Conservation (phyloP, 495 filamentous ascomycete genomes). For the Parathielavia appendiculata region DNA sequence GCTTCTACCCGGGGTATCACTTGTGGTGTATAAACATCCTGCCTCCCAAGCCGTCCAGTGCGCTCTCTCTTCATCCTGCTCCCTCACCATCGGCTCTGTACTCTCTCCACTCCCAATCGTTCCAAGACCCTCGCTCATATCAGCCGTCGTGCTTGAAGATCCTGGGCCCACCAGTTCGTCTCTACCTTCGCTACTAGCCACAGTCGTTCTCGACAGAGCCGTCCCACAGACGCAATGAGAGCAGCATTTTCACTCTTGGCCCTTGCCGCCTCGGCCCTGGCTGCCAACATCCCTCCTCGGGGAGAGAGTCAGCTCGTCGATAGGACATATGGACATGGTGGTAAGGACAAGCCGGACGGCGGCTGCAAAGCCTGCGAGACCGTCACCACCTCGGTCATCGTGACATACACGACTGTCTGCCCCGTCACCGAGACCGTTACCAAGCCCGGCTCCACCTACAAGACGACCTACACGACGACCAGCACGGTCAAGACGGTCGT, state of each 20-base stretch:
- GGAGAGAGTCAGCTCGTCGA: not conserved
- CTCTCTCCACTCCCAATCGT: slow-evolving; percentile 35
- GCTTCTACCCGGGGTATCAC: not conserved
- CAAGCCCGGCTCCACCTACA: slow-evolving; percentile 34
- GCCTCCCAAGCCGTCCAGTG: slow-evolving; percentile 23
- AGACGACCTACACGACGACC: slow-evolving; percentile 46
- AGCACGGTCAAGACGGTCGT: slow-evolving; percentile 31
- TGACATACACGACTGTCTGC: slow-evolving; percentile 42
- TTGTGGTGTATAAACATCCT: slow-evolving; percentile 33
- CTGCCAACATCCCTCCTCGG: slow-evolving; percentile 23
- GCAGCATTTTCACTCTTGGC: slow-evolving; percentile 36
- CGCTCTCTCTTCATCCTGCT: slow-evolving; percentile 21
- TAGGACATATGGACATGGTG: slow-evolving; percentile 10
- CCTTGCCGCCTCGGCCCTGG: slow-evolving; percentile 39
- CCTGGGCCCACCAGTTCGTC: slow-evolving; percentile 10
- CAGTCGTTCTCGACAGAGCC: slow-evolving; percentile 18
- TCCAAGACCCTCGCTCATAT: slow-evolving; percentile 34
- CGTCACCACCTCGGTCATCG: slow-evolving; percentile 35
- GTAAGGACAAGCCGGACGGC: slow-evolving; percentile 15
- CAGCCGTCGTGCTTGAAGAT: slow-evolving; percentile 14
- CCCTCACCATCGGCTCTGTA: slow-evolving; percentile 21
- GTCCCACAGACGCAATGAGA: slow-evolving; percentile 36
- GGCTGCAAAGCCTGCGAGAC: slow-evolving; percentile 25
- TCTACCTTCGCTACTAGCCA: slow-evolving; percentile 25
- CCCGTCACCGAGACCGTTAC: slow-evolving; percentile 41